phyloP scores from a whole-genome alignment of 2,329 filamentous ascomycete species.

The Dothidotthia symphoricarpi region DNA sequence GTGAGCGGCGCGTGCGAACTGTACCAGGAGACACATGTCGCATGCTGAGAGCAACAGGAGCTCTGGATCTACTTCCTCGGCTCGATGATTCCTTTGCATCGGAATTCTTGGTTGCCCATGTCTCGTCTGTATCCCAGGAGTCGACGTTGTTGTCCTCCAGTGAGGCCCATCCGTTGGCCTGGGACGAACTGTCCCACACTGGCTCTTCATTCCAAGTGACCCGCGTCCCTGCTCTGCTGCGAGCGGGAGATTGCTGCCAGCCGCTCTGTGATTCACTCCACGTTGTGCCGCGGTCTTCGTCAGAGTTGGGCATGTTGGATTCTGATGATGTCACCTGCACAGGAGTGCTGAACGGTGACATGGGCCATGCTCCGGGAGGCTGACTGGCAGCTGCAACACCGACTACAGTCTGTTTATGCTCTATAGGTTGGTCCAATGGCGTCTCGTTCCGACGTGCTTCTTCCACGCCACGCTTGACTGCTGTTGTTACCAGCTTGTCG shows the following conservation, averaged over 20 bases:
- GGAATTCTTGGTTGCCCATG: slow-evolving; percentile 10
- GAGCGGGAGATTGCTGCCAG: slow-evolving; percentile 5
- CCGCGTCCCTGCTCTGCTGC: slow-evolving; percentile 5
- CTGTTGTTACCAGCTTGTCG: slow-evolving; percentile 15
- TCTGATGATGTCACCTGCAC: not conserved
- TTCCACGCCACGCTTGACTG: slow-evolving; percentile 23
- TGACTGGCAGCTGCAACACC: slow-evolving; percentile 10
- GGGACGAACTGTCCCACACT: slow-evolving; percentile 9
- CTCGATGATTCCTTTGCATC: slow-evolving; percentile 1
- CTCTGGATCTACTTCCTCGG: not conserved
- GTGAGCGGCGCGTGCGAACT: not conserved
- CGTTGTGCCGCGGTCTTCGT: not conserved
- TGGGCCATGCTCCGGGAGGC: slow-evolving; percentile 28
- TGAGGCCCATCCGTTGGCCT: slow-evolving; percentile 11
- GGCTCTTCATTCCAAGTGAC: slow-evolving; percentile 13
- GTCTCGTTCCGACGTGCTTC: slow-evolving; percentile 11
- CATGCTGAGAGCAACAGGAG: slow-evolving; percentile 1
- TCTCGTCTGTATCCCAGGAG: slow-evolving; percentile 21
- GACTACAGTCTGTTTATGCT: not conserved
- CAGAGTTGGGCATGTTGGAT: not conserved
- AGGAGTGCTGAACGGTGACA: slow-evolving; percentile 8
- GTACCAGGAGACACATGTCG: not conserved
- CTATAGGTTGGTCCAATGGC: not conserved
- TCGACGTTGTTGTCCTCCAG: slow-evolving; percentile 11
- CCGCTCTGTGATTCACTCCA: slow-evolving; percentile 7